A percentile compares a stretch with the other conserved stretches of the same genome.
phyloP scores from a whole-genome alignment of 257 asterid species.

The Gentiana dahurica region DNA sequence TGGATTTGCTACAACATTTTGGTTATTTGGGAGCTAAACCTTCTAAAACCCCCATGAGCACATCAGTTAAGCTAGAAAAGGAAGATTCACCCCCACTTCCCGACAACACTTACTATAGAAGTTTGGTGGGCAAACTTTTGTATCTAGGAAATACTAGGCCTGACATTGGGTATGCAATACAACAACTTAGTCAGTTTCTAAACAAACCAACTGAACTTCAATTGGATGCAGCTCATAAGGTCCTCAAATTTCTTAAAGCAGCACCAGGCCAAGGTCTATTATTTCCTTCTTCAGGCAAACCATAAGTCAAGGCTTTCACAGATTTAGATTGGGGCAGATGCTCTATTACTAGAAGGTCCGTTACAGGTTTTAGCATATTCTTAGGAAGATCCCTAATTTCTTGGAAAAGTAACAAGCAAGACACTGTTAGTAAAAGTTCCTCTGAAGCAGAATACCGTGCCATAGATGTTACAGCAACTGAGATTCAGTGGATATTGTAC shows the following conservation, averaged over 20 bases:
- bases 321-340: no score
- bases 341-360: not conserved
- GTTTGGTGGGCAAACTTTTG: not conserved
- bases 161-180: not conserved
- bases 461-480: not conserved
- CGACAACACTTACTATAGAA: not conserved
- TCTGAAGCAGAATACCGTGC: not conserved
- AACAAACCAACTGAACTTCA: not conserved
- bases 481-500: not conserved
- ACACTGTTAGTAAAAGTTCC: not conserved
- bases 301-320: no score
- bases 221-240: not conserved
- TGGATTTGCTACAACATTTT: not conserved
- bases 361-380: not conserved
- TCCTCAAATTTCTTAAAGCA: not conserved
- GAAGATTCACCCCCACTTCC: not conserved
- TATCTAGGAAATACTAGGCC: not conserved
- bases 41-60: not conserved
- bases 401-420: not conserved
- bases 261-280: no score
- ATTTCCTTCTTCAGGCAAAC: no score
- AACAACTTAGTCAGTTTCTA: not conserved
- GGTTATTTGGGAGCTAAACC: not conserved
- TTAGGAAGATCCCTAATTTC: not conserved
- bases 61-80: not conserved